Evolutionary conservation across 345 rosid genomes (phyloP).

Genomic region (Schrenkiella parvula): DNA sequence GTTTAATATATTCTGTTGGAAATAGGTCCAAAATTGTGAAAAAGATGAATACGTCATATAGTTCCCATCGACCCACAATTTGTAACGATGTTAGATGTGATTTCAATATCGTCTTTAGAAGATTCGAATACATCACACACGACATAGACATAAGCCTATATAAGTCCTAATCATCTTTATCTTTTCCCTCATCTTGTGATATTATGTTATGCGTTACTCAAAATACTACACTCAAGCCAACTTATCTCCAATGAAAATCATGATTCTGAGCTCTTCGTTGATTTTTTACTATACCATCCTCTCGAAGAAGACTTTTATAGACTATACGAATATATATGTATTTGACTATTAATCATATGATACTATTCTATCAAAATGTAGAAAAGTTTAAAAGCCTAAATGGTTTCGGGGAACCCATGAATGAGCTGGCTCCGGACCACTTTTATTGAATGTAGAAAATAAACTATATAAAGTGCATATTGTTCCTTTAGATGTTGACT

Average conservation of each 20-base stretch:
- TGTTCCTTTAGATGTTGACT: conserved; percentile 6
- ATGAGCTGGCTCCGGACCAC: conserved; percentile 32
- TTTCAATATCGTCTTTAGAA: conserved; percentile 24
- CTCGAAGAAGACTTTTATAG: not conserved
- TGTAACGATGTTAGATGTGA: conserved; percentile 34
- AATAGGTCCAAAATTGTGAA: conserved; percentile 18
- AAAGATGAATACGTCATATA: conserved; percentile 27
- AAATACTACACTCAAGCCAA: not conserved
- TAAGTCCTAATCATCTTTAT: conserved; percentile 26
- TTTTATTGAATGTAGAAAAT: not conserved
- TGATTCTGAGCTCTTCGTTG: not conserved
- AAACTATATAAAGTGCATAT: not conserved
- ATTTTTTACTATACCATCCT: not conserved
- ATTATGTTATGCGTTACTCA: not conserved
- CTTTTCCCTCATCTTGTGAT: conserved; percentile 23
- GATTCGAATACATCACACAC: conserved; percentile 33
- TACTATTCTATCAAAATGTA: not conserved
- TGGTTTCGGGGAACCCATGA: conserved; percentile 3
- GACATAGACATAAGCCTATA: conserved; percentile 31
- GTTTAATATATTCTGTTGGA: conserved; percentile 23
- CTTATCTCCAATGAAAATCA: not conserved
- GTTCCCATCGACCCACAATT: conserved; percentile 8
- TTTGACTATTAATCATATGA: conserved; percentile 8
- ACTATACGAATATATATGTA: not conserved
- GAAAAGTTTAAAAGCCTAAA: not conserved